Conservation (phyloP, 1,139 yeast species). For the Pichia sp. region DNA sequence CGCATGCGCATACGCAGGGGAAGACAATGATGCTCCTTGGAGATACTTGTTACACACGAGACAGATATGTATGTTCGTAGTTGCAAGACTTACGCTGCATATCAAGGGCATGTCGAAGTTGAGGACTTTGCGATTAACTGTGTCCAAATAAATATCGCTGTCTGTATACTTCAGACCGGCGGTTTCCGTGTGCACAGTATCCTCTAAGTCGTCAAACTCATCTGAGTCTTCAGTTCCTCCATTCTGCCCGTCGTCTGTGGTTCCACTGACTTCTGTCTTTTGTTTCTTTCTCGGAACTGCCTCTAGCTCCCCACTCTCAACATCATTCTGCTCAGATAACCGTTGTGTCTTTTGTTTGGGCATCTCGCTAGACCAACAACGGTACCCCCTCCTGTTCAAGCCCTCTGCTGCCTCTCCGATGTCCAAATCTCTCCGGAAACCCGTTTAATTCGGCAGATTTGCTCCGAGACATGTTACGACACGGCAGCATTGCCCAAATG, state of each 20-base stretch:
- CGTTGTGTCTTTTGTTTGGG: not conserved
- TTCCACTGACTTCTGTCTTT: not conserved
- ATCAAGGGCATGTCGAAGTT: constrained; percentile 70
- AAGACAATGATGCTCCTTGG: constrained; percentile 58
- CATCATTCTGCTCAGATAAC: not conserved
- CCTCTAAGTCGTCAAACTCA: constrained; percentile 16
- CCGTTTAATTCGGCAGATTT: not conserved
- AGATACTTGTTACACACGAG: constrained; percentile 68
- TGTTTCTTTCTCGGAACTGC: not conserved
- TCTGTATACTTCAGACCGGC: constrained; percentile 5
- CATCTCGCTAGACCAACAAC: not conserved
- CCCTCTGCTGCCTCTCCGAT: not conserved
- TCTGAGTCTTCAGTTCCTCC: not conserved
- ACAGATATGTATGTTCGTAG: constrained; percentile 65
- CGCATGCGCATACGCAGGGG: constrained; percentile 69
- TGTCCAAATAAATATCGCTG: constrained; percentile 43
- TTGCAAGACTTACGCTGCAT: constrained; percentile 61
- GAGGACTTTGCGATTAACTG: constrained; percentile 48
- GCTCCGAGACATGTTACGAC: not conserved
- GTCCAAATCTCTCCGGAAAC: not conserved
- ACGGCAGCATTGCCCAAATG: not conserved
- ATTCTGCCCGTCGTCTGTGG: not conserved
- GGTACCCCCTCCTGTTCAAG: not conserved
- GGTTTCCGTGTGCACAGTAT: not conserved
- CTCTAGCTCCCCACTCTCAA: not conserved